These are phyloP conservation scores for Sporothrix dimorphospora DNA, from an alignment of 2,329 filamentous ascomycete genomes.

Conservation along the genomic window DNA sequence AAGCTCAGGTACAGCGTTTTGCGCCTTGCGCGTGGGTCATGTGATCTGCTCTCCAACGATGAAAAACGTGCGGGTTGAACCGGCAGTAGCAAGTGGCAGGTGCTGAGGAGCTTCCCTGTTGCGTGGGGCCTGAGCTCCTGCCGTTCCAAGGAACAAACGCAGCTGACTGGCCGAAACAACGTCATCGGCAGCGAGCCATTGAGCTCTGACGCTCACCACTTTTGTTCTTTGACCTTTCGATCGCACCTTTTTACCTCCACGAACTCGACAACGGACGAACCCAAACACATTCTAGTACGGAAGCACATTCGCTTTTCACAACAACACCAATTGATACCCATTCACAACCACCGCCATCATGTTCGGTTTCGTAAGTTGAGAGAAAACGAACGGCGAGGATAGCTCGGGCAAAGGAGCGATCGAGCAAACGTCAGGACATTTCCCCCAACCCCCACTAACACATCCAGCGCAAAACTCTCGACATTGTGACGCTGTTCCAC, in stretches of 20 bases:
- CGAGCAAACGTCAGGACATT: not conserved
- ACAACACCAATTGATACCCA: not conserved
- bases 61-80: not conserved
- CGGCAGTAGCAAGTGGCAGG: not conserved
- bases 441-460: not conserved
- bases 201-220: not conserved
- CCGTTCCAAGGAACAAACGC: conserved; percentile 1
- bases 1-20: not conserved
- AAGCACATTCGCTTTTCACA: not conserved
- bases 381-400: not conserved
- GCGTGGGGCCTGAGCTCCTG: conserved; percentile 20
- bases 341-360: conserved; percentile 23
- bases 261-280: not conserved
- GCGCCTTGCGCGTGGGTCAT: not conserved
- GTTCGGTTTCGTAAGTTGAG: conserved; percentile 33
- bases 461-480: conserved; percentile 72
- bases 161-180: not conserved
- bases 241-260: not conserved
- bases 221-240: not conserved
- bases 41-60: not conserved
- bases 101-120: not conserved
- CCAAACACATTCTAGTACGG: not conserved
- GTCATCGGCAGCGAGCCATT: conserved; percentile 11
- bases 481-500: conserved; percentile 97
- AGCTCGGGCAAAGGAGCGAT: not conserved